Percentiles rank a stretch among this genome's conserved stretches.
Evolutionary conservation across 495 filamentous ascomycete genomes (phyloP).

Genomic region (Rhizodiscina lignyota): DNA sequence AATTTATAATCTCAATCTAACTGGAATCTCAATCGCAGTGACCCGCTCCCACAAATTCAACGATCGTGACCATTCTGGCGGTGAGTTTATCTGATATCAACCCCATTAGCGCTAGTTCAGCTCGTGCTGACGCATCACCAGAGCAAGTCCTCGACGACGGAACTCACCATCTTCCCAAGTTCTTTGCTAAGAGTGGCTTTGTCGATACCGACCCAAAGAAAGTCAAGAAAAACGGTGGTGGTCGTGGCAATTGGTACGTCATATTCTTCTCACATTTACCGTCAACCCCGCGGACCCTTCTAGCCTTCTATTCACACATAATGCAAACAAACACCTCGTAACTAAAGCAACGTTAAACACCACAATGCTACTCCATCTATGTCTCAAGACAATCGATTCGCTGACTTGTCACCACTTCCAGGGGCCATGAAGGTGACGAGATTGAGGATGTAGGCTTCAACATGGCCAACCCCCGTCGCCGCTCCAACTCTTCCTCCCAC

Average conservation of each 20-base stretch:
- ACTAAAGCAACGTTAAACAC: neutral
- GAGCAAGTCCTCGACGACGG: too few relatives aligned
- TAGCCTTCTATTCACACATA: constrained; percentile 4
- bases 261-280: constrained; percentile 1
- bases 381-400: too few relatives aligned
- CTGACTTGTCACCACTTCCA: constrained; percentile 15
- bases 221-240: constrained; percentile 90
- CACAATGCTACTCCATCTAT: neutral
- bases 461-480: constrained; percentile 72
- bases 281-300: constrained; percentile 2
- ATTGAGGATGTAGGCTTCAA: constrained; percentile 50
- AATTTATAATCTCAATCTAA: too few relatives aligned
- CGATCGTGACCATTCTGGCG: constrained; percentile 65
- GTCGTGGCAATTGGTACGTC: constrained; percentile 84
- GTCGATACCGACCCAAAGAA: constrained; percentile 73
- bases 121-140: too few relatives aligned
- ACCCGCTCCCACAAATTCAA: constrained; percentile 87
- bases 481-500: constrained; percentile 71
- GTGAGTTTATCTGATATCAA: constrained; percentile 9
- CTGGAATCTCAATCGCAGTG: too few relatives aligned
- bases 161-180: constrained; percentile 70
- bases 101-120: too few relatives aligned
- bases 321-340: constrained; percentile 1
- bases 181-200: constrained; percentile 78
- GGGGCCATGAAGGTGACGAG: constrained; percentile 75